Evolutionary conservation across 176 grass and related monocot species (phyloP).

Genomic region (Eleusine coracana): DNA sequence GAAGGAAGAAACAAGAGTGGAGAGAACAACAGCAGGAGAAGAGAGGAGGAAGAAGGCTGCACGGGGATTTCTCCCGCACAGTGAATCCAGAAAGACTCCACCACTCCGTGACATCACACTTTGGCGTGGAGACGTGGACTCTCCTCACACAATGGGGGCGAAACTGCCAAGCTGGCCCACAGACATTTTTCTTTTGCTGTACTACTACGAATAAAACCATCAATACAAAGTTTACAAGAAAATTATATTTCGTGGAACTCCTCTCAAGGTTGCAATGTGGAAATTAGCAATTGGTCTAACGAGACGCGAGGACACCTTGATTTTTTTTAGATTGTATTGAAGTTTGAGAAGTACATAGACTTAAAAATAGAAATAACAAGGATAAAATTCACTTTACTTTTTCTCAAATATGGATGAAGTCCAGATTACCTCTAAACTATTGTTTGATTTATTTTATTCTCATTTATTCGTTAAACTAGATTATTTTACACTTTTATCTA

Average conservation of each 20-base stretch:
- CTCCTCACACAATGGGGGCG: not conserved
- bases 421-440: too few relatives aligned
- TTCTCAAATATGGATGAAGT: too few relatives aligned
- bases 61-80: constrained; percentile 35
- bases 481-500: too few relatives aligned
- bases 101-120: constrained; percentile 28
- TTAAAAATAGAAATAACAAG: too few relatives aligned
- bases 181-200: not conserved
- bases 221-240: not conserved
- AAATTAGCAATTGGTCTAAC: not conserved
- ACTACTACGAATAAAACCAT: not conserved
- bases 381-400: too few relatives aligned
- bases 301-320: too few relatives aligned
- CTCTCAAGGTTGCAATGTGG: not conserved
- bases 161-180: not conserved
- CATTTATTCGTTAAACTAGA: too few relatives aligned
- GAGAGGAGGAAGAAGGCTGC: not conserved
- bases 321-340: too few relatives aligned
- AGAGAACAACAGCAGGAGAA: not conserved
- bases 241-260: not conserved
- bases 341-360: too few relatives aligned
- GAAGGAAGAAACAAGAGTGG: not conserved
- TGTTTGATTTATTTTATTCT: too few relatives aligned
- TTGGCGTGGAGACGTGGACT: not conserved
- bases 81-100: constrained; percentile 28